phyloP scores from a whole-genome alignment of 441 rosid genomes.

The Breynia disticha region DNA sequence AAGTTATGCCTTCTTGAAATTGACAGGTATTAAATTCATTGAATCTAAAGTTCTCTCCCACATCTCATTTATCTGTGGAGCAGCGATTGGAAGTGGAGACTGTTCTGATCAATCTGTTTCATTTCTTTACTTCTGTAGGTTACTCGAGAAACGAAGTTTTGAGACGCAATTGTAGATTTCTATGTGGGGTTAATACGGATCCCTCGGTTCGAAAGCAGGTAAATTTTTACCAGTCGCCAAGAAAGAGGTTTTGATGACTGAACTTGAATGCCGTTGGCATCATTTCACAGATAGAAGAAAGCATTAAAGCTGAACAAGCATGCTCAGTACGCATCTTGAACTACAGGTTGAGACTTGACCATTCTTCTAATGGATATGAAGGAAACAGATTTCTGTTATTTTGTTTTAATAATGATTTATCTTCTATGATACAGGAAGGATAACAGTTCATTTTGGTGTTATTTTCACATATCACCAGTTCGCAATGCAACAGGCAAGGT shows the following conservation, averaged over 20 bases:
- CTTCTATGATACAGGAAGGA: conserved; percentile 56
- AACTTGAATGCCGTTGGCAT: conserved; percentile 3
- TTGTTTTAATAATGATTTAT: conserved; percentile 15
- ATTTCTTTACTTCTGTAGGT: conserved; percentile 32
- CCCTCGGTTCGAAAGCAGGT: conserved; percentile 47
- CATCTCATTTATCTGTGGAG: no score
- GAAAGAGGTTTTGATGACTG: conserved; percentile 9
- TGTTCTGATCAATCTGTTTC: neutral
- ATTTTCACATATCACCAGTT: conserved; percentile 82
- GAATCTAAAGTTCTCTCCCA: no score
- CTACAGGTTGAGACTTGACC: conserved; percentile 74
- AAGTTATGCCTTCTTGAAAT: conserved; percentile 74
- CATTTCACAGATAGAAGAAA: conserved; percentile 48
- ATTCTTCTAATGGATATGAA: conserved; percentile 14
- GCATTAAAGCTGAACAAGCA: conserved; percentile 51
- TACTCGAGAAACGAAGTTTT: conserved; percentile 73
- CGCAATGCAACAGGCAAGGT: conserved; percentile 96
- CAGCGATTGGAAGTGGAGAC: neutral
- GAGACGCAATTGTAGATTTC: conserved; percentile 63
- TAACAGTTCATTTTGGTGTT: conserved; percentile 67
- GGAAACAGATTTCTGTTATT: conserved; percentile 4
- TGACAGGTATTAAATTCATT: conserved; percentile 49
- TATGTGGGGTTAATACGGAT: conserved; percentile 66
- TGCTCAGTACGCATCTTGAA: conserved; percentile 90
- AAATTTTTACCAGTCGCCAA: neutral